These are phyloP conservation scores for Lactarius sp. DNA, from an alignment of 768 basidiomycete genomes.

Conservation along the genomic window DNA sequence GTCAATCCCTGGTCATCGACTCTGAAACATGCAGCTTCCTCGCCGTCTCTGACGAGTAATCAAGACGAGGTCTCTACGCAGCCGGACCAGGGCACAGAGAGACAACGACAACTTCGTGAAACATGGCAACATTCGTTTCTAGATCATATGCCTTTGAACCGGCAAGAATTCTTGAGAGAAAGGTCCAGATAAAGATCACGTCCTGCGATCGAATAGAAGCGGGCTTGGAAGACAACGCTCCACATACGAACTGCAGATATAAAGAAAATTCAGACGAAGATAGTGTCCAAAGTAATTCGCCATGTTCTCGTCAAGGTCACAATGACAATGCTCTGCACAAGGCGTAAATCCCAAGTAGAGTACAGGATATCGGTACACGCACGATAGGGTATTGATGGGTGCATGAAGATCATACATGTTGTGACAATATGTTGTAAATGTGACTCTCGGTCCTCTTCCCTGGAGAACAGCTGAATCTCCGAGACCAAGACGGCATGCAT, in stretches of 20 bases:
- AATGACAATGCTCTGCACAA: not conserved
- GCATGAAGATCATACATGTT: constrained; percentile 41
- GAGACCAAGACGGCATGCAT: constrained; percentile 49
- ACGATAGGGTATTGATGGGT: constrained; percentile 5
- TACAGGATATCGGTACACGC: not conserved
- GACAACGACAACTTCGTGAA: constrained; percentile 53
- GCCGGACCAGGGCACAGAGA: constrained; percentile 60
- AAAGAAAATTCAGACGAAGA: constrained; percentile 21
- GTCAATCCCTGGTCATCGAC: not conserved
- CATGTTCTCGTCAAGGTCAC: constrained; percentile 24
- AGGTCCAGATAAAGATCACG: constrained; percentile 53
- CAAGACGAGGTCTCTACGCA: constrained; percentile 69
- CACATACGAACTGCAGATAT: constrained; percentile 23
- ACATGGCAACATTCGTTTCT: constrained; percentile 45
- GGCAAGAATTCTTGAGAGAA: constrained; percentile 51
- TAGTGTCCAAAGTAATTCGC: constrained; percentile 18
- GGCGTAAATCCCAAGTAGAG: not conserved
- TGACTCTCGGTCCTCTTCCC: constrained; percentile 32
- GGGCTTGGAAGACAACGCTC: constrained; percentile 37
- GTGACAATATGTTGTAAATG: constrained; percentile 47
- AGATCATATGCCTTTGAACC: constrained; percentile 51
- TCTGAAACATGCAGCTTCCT: no score
- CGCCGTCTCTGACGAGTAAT: no score
- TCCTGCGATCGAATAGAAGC: constrained; percentile 55
- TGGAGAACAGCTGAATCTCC: constrained; percentile 41